Percentiles rank a stretch among this genome's conserved stretches.
These are phyloP conservation scores for Myxozyma kluyveri DNA, from an alignment of 805 yeast genomes.

Conservation along the genomic window DNA sequence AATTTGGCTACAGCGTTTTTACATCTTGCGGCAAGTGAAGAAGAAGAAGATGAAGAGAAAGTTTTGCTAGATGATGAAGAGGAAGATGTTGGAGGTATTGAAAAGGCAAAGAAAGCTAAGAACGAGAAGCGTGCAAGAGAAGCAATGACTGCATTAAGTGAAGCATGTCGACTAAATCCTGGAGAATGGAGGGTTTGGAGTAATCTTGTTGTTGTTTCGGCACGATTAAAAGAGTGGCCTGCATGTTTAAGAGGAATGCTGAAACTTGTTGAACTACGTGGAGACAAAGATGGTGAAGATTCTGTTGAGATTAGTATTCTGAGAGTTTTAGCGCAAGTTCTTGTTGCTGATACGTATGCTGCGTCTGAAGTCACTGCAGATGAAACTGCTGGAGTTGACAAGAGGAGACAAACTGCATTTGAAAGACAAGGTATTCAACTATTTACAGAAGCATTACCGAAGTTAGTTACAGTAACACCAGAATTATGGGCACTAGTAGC, in stretches of 20 bases:
- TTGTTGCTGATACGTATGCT: slow-evolving; percentile 51
- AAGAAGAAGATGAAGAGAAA: slow-evolving; percentile 35
- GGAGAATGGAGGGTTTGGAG: slow-evolving; percentile 90
- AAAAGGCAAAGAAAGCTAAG: neutral
- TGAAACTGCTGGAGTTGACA: slow-evolving; percentile 29
- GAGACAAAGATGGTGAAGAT: slow-evolving; percentile 56
- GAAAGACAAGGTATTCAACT: slow-evolving; percentile 70
- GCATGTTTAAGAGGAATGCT: slow-evolving; percentile 77
- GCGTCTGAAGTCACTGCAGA: slow-evolving; percentile 36
- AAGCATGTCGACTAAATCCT: slow-evolving; percentile 61
- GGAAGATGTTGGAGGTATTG: slow-evolving; percentile 40
- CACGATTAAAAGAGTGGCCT: slow-evolving; percentile 79
- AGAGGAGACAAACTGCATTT: slow-evolving; percentile 48
- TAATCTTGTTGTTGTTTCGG: slow-evolving; percentile 78
- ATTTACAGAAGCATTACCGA: slow-evolving; percentile 65
- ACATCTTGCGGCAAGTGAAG: slow-evolving; percentile 57
- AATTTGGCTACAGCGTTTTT: slow-evolving; percentile 81
- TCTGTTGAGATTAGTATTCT: slow-evolving; percentile 73
- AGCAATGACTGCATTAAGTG: slow-evolving; percentile 80
- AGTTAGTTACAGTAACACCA: slow-evolving; percentile 60
- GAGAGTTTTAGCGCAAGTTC: slow-evolving; percentile 66
- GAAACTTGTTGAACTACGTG: slow-evolving; percentile 57
- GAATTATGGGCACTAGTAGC: slow-evolving; percentile 83
- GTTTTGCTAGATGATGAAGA: slow-evolving; percentile 35
- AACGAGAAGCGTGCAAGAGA: slow-evolving; percentile 41